Base-by-base conservation (phyloP, 2,329 filamentous ascomycete species). In the Ascocoryne sarcoides region DNA sequence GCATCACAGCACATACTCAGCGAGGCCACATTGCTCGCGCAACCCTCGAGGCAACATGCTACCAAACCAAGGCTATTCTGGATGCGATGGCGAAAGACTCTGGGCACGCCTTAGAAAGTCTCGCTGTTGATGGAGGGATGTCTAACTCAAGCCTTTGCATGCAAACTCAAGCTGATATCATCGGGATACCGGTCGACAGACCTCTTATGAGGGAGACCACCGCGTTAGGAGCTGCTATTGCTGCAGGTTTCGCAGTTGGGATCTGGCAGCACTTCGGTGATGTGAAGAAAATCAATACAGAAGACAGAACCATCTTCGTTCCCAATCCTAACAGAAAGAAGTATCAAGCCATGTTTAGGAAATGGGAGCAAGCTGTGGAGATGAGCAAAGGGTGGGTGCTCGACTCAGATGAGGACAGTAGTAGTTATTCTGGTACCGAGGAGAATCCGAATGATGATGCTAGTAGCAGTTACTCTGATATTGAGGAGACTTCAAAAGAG, bases 191-290 rank as follows among this genome's bases (percentile, higher is more conserved):
- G 32, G 80, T 90, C 47, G 76, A 84, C 59, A 76, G 85, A 29
- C 84, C 85, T 3, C 71, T 75, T 39, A 90, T 92, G 85, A 77
- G 83, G 47, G 85, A 92, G 64, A 89, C 84, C 2, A 92, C 85
- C 3, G 82, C 84, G 1, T 70, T 90, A 3, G 85, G 84, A 21
- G 84, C 85, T 20, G 85, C 84, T 32, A 88, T 90, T 46, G 84
- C 85, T 5, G 84, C 85, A 16, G 85, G 82, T n/a, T 76, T 89
- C 50, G 84, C 83, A 3, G 75, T 82, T 4, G 78, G 71, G 35
- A 70, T 88, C 9, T 90, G 84, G 83, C 76, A 82, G 55, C 73
- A 75, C 47, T 82, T 87, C 47, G 73, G 78, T 35, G 82, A 88
- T 54, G 64, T 89, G 34, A 77, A 78, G 58, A 68, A 79, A 40